A percentile compares a stretch with the other conserved stretches of the same genome.
Evolutionary conservation across 108 stramenopile species (phyloP).

Genomic region (Fistulifera solaris): DNA sequence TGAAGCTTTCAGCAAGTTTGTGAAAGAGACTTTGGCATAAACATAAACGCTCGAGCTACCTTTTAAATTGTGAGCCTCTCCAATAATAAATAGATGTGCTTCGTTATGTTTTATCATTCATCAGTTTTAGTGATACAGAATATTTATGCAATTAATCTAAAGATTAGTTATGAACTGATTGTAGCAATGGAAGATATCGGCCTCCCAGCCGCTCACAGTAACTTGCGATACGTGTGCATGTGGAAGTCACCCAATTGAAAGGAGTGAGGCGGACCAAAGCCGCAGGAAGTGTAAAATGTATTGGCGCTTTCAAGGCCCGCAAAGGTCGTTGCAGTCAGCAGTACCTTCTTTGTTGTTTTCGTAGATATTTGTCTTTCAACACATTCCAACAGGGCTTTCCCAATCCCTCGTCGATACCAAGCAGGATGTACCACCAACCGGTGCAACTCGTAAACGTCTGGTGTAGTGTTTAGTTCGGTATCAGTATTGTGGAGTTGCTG

Average conservation of each 20-base stretch:
- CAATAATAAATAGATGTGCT: too few species aligned
- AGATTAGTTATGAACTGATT: too few species aligned
- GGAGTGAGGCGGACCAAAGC: constrained; percentile 13
- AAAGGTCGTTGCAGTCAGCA: constrained; percentile 42
- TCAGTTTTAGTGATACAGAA: too few species aligned
- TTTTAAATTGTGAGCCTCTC: not conserved
- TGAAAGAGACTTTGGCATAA: constrained; percentile 36
- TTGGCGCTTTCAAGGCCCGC: constrained; percentile 32
- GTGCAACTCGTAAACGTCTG: constrained; percentile 44
- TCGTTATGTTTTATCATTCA: too few species aligned
- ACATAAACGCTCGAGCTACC: not conserved
- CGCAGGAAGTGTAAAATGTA: constrained; percentile 36
- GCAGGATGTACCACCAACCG: constrained; percentile 46
- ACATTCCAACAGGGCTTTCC: constrained; percentile 26
- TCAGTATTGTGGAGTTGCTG: not conserved
- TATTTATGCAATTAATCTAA: not conserved
- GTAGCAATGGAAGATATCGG: too few species aligned
- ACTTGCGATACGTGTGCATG: too few species aligned
- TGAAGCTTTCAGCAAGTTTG: constrained; percentile 56
- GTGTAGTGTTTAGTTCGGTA: too few species aligned
- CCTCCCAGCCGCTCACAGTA: too few species aligned
- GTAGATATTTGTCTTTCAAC: constrained; percentile 14
- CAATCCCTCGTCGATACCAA: constrained; percentile 48
- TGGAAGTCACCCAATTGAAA: too few species aligned
- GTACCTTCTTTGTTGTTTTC: not conserved